A percentile compares a stretch with the other conserved stretches of the same genome.
These are phyloP conservation scores for Rhexocercosporidium sp. DNA, from an alignment of 2,329 filamentous ascomycete genomes.

Conservation along the genomic window DNA sequence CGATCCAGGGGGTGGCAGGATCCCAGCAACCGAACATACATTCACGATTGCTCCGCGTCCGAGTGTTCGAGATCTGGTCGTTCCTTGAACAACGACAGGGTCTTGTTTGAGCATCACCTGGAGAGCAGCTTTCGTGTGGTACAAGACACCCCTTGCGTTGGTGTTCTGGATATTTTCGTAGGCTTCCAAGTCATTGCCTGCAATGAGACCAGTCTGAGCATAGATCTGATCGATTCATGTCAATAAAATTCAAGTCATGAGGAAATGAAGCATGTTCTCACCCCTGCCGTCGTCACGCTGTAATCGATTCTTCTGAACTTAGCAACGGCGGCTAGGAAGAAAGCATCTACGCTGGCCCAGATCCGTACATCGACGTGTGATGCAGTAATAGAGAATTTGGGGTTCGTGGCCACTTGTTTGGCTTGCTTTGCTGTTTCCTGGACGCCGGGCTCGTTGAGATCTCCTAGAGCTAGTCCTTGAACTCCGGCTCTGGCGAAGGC, in stretches of 20 bases:
- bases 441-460: conserved; percentile 32
- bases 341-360: conserved; percentile 30
- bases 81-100: conserved; percentile 17
- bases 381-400: conserved; percentile 33
- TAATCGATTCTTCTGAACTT: conserved; percentile 57
- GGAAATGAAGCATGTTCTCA: not conserved
- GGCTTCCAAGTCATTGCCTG: conserved; percentile 33
- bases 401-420: conserved; percentile 36
- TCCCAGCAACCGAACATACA: conserved; percentile 32
- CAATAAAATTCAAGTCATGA: not conserved
- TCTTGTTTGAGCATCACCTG: conserved; percentile 24
- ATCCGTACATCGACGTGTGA: conserved; percentile 39
- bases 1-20: conserved; percentile 18
- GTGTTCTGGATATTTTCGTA: conserved; percentile 41
- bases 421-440: conserved; percentile 35
- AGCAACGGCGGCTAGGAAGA: conserved; percentile 45
- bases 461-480: conserved; percentile 16
- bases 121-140: conserved; percentile 42
- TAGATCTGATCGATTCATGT: not conserved
- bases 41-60: conserved; percentile 38
- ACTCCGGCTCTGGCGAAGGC: conserved; percentile 32
- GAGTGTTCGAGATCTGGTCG: conserved; percentile 12
- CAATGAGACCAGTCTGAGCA: conserved; percentile 20
- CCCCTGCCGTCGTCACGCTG: conserved; percentile 56
- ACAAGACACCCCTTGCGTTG: conserved; percentile 43